Evolutionary conservation across 2,329 filamentous ascomycete species (phyloP), one percentile per base, ranked within the genome.

Genomic region (Colletotrichum ledebouriae): DNA sequence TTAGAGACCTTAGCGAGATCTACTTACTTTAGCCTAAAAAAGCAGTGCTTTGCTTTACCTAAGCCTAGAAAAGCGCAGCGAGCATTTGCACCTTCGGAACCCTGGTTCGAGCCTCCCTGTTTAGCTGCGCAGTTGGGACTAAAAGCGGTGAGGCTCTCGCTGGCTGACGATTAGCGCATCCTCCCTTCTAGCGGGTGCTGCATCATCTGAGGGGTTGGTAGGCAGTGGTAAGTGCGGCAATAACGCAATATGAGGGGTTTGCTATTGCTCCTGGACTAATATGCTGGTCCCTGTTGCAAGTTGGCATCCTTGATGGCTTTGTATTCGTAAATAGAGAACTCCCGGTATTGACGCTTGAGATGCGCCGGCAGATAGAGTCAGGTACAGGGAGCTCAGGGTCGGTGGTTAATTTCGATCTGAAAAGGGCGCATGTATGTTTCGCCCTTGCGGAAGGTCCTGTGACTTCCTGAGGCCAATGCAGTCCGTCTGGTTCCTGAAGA

Each of bases 131-230:
- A 55, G 47, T 53, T n/a, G 33, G 29, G 33, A 41, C 65, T 68
- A 68, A 59, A 44, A 65, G 65, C 65, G 65, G 65, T 68, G 65
- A 68, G 61, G 61, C 65, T 68, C 61, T 59, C 39, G 61, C 22
- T 58, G 60, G 65, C 47, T 53, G 65, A 22, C 22, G 22, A 47
- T 59, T 68, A 68, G 65, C 56, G 65, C 55, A 65, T 68, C 39
- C 60, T 64, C 34, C 34, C 55, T 29, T 17, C 1, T 49, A 25
- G 20, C n/a, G 33, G 61, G 29, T 53, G 59, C 53, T 63, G 61
- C 41, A 55, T 68, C 65, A 65, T 55, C 61, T 68, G 61, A 65
- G 60, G 55, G 55, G 59, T 65, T 59, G 56, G 65, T 41, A 65
- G 46, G 39, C 47, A 25, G 33, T 59, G 61, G 60, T 59, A 50